Evolutionary conservation across 2,329 filamentous ascomycete species (phyloP), one percentile per base, ranked within the genome.

Genomic region (Verticillium isaacii): DNA sequence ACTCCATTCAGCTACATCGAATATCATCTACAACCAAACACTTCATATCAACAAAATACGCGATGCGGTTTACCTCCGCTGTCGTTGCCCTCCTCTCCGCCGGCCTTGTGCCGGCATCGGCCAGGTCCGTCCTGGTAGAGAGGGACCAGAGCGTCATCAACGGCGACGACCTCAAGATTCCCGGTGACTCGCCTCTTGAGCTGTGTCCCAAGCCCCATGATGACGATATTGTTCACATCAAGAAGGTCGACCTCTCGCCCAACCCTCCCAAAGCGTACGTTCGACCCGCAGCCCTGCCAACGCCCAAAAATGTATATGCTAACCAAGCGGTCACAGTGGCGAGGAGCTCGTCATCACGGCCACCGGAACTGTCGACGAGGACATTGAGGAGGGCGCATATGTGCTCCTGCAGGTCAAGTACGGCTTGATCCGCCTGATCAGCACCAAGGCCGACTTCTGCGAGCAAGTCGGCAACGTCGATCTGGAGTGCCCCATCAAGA

Each of bases 351-450:
- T 83, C 63, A 96, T 99, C 79, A 86, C 86, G 66, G 95, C 93
- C 56, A 82, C 79, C 36, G 95, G 94, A 62, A 85, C 80, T n/a
- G 84, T 98, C 66, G 84, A 83, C 68, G 78, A 96, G 71, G 77
- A 82, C 59, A 87, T 99, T 66, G 84, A 87, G 61, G 74, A 92
- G 62, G 94, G 92, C 62, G 92, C 94, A 63, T 92, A 91, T 69
- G 89, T 97, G 65, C 82, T 89, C 57, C 75, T 99, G 50, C 85
- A 88, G 67, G 94, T 99, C 78, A 97, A 97, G 80, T 97, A 96
- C 76, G 94, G 94, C 64, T 82, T 97, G 67, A 97, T 99, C 75
- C 91, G 88, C 61, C 85, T 99, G 66, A 87, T 99, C 76, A 91
- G 85, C 75, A 90, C 90, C 67, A 85, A 83, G 67, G 88, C 89